phyloP scores from a whole-genome alignment of 2,329 filamentous ascomycete species.

The Nemania abortiva region DNA sequence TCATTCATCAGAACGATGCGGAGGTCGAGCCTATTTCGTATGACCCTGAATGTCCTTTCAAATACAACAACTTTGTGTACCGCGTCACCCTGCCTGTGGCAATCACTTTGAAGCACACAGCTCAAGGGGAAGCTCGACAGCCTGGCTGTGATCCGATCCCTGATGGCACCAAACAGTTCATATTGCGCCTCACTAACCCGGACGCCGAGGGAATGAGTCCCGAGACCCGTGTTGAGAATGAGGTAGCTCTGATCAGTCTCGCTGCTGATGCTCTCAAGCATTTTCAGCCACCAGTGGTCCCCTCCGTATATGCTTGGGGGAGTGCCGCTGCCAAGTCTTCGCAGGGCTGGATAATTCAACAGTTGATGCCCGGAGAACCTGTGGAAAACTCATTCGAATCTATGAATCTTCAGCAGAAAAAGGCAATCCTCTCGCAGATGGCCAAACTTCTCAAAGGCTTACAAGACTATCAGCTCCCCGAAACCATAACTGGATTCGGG shows the following conservation, averaged over 20 bases:
- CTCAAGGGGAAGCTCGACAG: slow-evolving; percentile 36
- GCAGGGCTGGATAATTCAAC: slow-evolving; percentile 47
- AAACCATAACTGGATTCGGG: slow-evolving; percentile 49
- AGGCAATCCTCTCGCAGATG: slow-evolving; percentile 50
- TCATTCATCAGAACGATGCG: not conserved
- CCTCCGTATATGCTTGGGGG: slow-evolving; percentile 50
- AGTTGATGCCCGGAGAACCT: slow-evolving; percentile 49
- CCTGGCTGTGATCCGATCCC: slow-evolving; percentile 48
- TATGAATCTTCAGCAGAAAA: slow-evolving; percentile 46
- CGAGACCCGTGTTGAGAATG: slow-evolving; percentile 50
- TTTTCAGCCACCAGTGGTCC: slow-evolving; percentile 49
- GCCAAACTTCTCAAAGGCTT: slow-evolving; percentile 49
- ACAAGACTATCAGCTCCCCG: slow-evolving; percentile 51
- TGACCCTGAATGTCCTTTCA: slow-evolving; percentile 51
- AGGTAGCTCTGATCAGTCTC: slow-evolving; percentile 51
- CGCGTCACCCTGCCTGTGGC: slow-evolving; percentile 38
- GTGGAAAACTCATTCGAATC: slow-evolving; percentile 43
- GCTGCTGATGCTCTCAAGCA: slow-evolving; percentile 46
- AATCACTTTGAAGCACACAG: not conserved
- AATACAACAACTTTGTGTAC: slow-evolving; percentile 55
- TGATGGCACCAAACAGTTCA: slow-evolving; percentile 45
- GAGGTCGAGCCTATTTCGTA: slow-evolving; percentile 49
- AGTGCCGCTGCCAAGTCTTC: slow-evolving; percentile 35
- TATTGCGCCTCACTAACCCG: slow-evolving; percentile 52
- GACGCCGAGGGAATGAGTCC: slow-evolving; percentile 50